Percentiles rank a stretch among this genome's conserved stretches.
Conservation (phyloP, 2,329 filamentous ascomycete genomes). For the Trichoderma arundinaceum region DNA sequence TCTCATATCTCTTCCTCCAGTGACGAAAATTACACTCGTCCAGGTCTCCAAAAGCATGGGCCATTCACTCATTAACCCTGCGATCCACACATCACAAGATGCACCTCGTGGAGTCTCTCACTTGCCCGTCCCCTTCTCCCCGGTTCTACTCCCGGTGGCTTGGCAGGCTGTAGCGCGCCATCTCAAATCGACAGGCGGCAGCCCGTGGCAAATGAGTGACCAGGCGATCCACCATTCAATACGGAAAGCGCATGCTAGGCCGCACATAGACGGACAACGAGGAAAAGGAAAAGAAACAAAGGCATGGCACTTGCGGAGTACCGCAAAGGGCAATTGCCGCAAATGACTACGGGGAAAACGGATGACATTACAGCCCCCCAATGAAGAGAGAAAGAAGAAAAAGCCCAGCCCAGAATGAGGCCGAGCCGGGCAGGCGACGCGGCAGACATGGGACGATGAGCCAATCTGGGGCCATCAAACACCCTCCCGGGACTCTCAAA, state of each 20-base stretch:
- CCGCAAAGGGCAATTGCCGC: constrained; percentile 9
- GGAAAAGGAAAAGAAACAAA: too few species aligned
- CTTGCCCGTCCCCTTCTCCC: background rate
- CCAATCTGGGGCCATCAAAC: constrained; percentile 1
- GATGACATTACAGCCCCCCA: background rate
- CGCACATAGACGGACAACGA: too few species aligned
- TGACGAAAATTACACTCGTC: constrained; percentile 1
- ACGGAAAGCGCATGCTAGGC: too few species aligned
- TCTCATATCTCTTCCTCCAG: background rate
- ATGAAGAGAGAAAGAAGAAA: background rate
- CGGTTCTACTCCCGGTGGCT: constrained; percentile 11
- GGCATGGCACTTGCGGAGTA: background rate
- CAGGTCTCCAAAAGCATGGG: constrained; percentile 13
- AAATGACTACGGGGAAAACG: too few species aligned
- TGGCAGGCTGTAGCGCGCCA: background rate
- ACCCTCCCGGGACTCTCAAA: constrained; percentile 1
- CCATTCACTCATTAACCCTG: constrained; percentile 4
- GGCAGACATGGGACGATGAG: constrained; percentile 10
- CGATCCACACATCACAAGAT: constrained; percentile 23
- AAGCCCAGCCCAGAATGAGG: constrained; percentile 2
- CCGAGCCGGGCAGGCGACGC: background rate
- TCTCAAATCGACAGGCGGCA: background rate
- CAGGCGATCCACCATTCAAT: too few species aligned
- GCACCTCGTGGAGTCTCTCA: constrained; percentile 4
- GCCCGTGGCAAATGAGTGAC: too few species aligned